phyloP scores from a whole-genome alignment of 2,329 filamentous ascomycete species.

The Pseudocercospora cruenta region DNA sequence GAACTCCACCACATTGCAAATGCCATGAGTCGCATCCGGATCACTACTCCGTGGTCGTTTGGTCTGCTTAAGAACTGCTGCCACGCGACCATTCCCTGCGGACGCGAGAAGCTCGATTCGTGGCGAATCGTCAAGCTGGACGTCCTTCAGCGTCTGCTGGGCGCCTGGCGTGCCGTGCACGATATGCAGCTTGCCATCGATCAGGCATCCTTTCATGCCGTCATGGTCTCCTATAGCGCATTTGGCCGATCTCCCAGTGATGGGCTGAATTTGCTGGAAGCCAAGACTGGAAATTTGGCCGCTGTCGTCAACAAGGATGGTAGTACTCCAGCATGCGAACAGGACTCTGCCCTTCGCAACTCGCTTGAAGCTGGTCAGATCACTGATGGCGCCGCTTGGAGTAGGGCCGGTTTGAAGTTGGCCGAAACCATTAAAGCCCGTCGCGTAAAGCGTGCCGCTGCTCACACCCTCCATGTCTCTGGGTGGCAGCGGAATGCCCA shows the following conservation, averaged over 20 bases:
- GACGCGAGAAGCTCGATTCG: slow-evolving; percentile 31
- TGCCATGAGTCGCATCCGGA: too few species aligned
- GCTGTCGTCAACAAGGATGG: slow-evolving; percentile 23
- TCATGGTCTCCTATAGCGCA: slow-evolving; percentile 38
- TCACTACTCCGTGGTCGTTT: too few species aligned
- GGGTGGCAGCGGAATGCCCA: neutral
- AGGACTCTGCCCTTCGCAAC: slow-evolving; percentile 23
- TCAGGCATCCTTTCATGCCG: slow-evolving; percentile 36
- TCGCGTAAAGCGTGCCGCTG: slow-evolving; percentile 12
- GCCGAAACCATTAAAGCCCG: slow-evolving; percentile 38
- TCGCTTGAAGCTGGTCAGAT: neutral
- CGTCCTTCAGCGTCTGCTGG: neutral
- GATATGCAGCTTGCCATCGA: slow-evolving; percentile 31
- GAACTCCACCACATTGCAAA: slow-evolving; percentile 32
- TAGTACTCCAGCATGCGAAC: slow-evolving; percentile 38
- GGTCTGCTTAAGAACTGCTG: slow-evolving; percentile 33
- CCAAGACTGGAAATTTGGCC: slow-evolving; percentile 21
- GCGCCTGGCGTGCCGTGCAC: slow-evolving; percentile 12
- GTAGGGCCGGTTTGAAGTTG: slow-evolving; percentile 27
- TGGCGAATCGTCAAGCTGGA: slow-evolving; percentile 16
- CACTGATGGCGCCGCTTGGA: neutral
- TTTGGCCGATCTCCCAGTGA: slow-evolving; percentile 3
- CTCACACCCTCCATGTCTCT: neutral
- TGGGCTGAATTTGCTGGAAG: slow-evolving; percentile 22
- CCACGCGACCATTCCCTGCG: slow-evolving; percentile 36